Percentiles rank a stretch among this genome's conserved stretches.
phyloP scores from a whole-genome alignment of 495 filamentous ascomycete genomes.

The Penicillium dipodomyicola region DNA sequence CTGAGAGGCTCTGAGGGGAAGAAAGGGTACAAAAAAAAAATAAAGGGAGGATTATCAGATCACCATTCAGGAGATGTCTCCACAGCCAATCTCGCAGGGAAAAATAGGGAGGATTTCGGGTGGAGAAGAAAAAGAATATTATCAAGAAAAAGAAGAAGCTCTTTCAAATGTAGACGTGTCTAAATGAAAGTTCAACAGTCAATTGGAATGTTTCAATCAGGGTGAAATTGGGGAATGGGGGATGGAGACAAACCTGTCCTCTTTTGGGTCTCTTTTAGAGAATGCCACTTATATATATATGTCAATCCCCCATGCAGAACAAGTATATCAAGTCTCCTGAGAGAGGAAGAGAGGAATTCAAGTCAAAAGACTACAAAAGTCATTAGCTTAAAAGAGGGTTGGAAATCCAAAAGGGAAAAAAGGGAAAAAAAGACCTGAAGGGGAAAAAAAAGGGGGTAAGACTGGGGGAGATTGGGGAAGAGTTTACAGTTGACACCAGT shows the following conservation, averaged over 20 bases:
- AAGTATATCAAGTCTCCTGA: neutral
- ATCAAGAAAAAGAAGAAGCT: constrained; percentile 22
- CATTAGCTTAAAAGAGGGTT: constrained; percentile 34
- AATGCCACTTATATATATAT: constrained; percentile 35
- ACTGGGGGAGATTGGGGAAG: constrained; percentile 28
- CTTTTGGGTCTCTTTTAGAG: constrained; percentile 21
- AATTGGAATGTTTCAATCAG: constrained; percentile 34
- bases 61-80: constrained; percentile 16
- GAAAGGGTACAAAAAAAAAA: neutral
- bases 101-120: constrained; percentile 7
- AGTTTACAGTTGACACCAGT: constrained; percentile 17
- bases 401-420: constrained; percentile 13
- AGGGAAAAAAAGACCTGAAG: constrained; percentile 31
- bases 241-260: constrained; percentile 29
- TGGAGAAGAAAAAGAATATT: constrained; percentile 59
- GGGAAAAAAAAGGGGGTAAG: constrained; percentile 39
- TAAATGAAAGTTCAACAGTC: constrained; percentile 24
- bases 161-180: constrained; percentile 29
- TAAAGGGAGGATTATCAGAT: constrained; percentile 13
- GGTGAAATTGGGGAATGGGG: constrained; percentile 23
- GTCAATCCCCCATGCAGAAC: constrained; percentile 16
- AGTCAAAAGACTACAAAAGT: constrained; percentile 20
- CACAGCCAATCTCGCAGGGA: constrained; percentile 3
- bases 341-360: constrained; percentile 24
- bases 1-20: constrained; percentile 4